phyloP scores from a whole-genome alignment of 108 stramenopile species.

The Nannochloropsis salina region DNA sequence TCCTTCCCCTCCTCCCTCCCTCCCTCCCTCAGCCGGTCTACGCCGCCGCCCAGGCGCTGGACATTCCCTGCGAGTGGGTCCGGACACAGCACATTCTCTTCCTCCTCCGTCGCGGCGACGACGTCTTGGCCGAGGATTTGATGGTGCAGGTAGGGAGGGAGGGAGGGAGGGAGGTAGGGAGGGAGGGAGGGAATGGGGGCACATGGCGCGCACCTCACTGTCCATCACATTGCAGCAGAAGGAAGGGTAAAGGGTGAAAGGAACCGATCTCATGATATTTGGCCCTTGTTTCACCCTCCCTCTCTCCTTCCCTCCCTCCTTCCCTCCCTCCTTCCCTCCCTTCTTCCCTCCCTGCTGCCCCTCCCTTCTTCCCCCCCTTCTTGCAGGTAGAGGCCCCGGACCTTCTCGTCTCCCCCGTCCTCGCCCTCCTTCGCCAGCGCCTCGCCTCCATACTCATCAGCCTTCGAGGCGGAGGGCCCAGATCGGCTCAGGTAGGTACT shows the following conservation, averaged over 20 bases:
- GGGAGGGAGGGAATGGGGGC: not conserved
- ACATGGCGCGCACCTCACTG: no score
- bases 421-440: not conserved
- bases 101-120: not conserved
- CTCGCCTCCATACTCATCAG: not conserved
- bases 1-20: not conserved
- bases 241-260: no score
- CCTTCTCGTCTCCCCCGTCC: not conserved
- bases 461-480: not conserved
- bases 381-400: not conserved
- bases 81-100: not conserved
- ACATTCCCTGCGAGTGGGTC: not conserved
- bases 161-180: not conserved
- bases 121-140: not conserved
- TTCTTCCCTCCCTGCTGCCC: no score
- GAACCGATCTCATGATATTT: no score
- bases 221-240: no score
- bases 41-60: not conserved
- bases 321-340: slow-evolving; percentile 2
- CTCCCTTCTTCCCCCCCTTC: no score
- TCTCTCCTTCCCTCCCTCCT: not conserved
- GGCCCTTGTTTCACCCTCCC: no score
- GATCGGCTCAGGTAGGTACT: not conserved
- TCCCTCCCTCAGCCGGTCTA: not conserved
- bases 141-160: slow-evolving; percentile 2